A percentile compares a stretch with the other conserved stretches of the same genome.
phyloP scores from a whole-genome alignment of 148 eudicot species.

The Camellia lanceoleosa region DNA sequence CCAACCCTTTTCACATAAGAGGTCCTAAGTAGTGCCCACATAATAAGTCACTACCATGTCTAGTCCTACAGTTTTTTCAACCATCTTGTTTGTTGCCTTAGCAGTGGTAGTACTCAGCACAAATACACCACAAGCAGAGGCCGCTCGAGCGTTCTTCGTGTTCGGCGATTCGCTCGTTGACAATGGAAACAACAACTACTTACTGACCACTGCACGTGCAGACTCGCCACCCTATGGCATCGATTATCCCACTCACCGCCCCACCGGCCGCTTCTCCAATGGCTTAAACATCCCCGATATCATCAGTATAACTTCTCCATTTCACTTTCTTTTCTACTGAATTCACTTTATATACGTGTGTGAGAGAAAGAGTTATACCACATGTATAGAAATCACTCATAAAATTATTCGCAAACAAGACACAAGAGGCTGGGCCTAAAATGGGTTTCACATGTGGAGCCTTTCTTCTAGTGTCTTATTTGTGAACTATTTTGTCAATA shows the following conservation, averaged over 20 bases:
- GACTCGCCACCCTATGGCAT: constrained; percentile 73
- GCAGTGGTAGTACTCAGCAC: not conserved
- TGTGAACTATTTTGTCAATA: too few relatives aligned
- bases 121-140: constrained; percentile 26
- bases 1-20: not conserved
- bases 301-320: constrained; percentile 39
- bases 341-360: not conserved
- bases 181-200: constrained; percentile 74
- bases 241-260: constrained; percentile 56
- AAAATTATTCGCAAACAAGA: too few relatives aligned
- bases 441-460: too few relatives aligned
- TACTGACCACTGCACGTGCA: constrained; percentile 65
- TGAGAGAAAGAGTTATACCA: too few relatives aligned
- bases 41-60: constrained; percentile 4
- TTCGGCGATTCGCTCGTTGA: constrained; percentile 82
- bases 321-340: not conserved
- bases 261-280: constrained; percentile 80
- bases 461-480: too few relatives aligned
- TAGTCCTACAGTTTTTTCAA: not conserved
- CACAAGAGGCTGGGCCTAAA: too few relatives aligned
- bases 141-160: constrained; percentile 67
- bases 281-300: constrained; percentile 64
- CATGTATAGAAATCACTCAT: too few relatives aligned
- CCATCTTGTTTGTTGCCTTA: not conserved
- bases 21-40: not conserved